These are phyloP conservation scores for Gymnopus androsaceus DNA, from an alignment of 1,284 basidiomycete genomes.

Conservation along the genomic window DNA sequence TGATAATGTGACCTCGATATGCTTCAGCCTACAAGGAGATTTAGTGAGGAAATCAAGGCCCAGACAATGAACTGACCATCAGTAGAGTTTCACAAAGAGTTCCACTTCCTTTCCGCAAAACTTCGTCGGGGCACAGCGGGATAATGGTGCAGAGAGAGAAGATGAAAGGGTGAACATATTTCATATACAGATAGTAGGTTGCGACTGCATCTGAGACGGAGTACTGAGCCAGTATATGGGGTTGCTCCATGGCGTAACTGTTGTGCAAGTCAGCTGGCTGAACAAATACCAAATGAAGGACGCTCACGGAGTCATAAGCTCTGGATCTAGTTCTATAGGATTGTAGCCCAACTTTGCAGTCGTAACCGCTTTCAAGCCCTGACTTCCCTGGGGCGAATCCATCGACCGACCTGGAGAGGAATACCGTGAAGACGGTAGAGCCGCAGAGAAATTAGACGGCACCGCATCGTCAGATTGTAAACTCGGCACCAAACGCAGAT, in stretches of 20 bases:
- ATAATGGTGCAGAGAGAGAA: conserved; percentile 99
- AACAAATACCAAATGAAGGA: conserved; percentile 19
- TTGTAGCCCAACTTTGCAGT: conserved; percentile 97
- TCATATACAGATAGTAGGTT: conserved; percentile 99
- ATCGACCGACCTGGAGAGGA: conserved; percentile 25
- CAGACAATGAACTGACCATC: conserved; percentile 69
- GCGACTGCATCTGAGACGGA: conserved; percentile 99
- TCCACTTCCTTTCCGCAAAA: conserved; percentile 93
- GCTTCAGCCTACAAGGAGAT: conserved; percentile 83
- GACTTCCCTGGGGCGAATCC: conserved; percentile 94
- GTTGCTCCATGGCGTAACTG: conserved; percentile 96
- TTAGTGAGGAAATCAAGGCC: not conserved
- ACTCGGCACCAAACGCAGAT: conserved; percentile 58
- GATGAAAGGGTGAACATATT: conserved; percentile 99
- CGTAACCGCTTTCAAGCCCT: conserved; percentile 98
- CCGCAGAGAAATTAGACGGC: conserved; percentile 9
- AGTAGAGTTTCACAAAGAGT: conserved; percentile 97
- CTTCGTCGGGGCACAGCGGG: conserved; percentile 95
- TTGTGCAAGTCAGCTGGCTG: not conserved
- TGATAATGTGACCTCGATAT: conserved; percentile 88
- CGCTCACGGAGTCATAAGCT: conserved; percentile 98
- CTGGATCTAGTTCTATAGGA: conserved; percentile 97
- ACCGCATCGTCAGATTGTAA: conserved; percentile 44
- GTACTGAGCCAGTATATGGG: conserved; percentile 93
- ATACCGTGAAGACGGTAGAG: conserved; percentile 11